Evolutionary conservation across 352 stramenopile species (phyloP), one percentile per base, ranked within the genome.

Genomic region (Globisporangium spinosum): DNA sequence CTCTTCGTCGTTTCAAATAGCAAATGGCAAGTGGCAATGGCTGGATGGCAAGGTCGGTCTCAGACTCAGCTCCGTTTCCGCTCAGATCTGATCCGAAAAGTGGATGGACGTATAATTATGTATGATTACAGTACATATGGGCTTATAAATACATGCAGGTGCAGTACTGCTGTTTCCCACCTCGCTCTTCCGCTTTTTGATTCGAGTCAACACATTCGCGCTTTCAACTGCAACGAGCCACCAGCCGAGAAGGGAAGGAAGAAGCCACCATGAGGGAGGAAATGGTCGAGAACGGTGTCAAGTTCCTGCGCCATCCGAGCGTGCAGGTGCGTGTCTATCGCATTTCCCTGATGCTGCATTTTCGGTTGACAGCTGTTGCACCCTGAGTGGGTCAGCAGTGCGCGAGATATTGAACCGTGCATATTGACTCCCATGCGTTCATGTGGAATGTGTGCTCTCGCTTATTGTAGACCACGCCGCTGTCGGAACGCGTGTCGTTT

Each of bases 251-350:
- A 58, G 54, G n/a, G 54, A 29, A 22, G 10, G 20, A 34, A 10
- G 22, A 22, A 43, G 54, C 54, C 17, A 43, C 29, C 56, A 76
- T 86, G 77, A 68, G 85, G 56, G 70, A 86, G 62, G 86, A 94
- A 64, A 89, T 90, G 78, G 77, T 94, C 51, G 79, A 77, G 62
- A 94, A 89, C 64, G 86, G 86, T 27, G 75, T 94, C 70, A 88
- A 90, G 66, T 94, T 94, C 73, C 74, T 94, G 58, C 82, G 85
- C 60, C 86, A 94, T 54, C 86, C 86, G 58, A 92, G 78, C 66
- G 86, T 94, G 20, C 86, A 94, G 83, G 83, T 89, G 54, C 47
- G 59, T 75, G 1, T 1, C 9, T 15, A 23, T 22, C 1, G 29
- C 5, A 27, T 49, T 8, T 25, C 53, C 6, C 29, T 25, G 40